Base-by-base conservation (phyloP, 306 rosid genomes). In the Prunus fruticosa region DNA sequence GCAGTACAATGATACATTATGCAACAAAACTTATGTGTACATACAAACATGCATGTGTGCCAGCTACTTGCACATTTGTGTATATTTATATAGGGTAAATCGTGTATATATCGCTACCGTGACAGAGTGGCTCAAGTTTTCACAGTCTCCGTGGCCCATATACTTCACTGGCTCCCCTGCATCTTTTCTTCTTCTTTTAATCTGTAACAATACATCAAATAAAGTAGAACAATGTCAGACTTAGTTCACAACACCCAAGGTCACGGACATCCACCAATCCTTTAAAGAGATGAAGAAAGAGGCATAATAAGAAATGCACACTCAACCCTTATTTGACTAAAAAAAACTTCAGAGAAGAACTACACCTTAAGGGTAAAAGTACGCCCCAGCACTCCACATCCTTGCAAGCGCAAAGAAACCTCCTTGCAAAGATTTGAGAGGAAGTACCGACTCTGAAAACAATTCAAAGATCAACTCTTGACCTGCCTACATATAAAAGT, bases 141-240 rank as follows among this genome's bases (percentile, higher is more conserved):
- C 97, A 82, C 96, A 94, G 75, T 92, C 96, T 79, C 98, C 98
- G 76, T 89, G 85, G 49, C 98, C 98, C 98, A 94, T 89, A 84
- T 85, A 94, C 89, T 94, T 94, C 7, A 75, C 80, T 66, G 98
- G 97, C 88, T 92, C 97, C 71, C 69, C 87, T 16, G 97, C 98
- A 81, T 87, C 81, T 82, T 90, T 90, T 80, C 88, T 90, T 73
- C 91, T 89, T 87, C 88, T 94, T 82, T 92, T 94, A 3, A 94
- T 84, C 98, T 94, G 75, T 25, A 76, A 66, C 72, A 85, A 73
- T 28, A 72, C 28, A 73, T 47, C 78, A 25, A 5, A 76, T 45
- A 62, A 50, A 43, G 64, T 67, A 71, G 32, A 62, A 34, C 77
- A 28, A 45, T 60, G 52, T 72, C 69, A 74, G 67, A 49, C 72